Evolutionary conservation across 306 rosid species (phyloP), one percentile per base, ranked within the genome.

Genomic region (Trifolium dubium): DNA sequence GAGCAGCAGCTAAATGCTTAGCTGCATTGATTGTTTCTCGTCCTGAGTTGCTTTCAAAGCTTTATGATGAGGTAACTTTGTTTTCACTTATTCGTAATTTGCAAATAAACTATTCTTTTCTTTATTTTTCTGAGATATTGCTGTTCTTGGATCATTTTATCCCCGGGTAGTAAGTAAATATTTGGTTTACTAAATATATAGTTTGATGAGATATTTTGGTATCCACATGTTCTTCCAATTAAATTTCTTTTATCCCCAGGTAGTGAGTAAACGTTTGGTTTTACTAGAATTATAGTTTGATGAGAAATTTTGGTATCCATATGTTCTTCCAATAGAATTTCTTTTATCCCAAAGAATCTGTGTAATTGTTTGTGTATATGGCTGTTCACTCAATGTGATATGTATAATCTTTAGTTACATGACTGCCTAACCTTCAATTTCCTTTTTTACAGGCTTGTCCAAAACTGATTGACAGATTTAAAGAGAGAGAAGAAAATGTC

Each of bases 1-100:
- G 99, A 77, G 98, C 99, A 63, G 97, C 99, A 35, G 98, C 99
- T 58, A 92, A 95, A 88, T 95, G 99, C 91, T 86, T 95, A 77
- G 94, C 99, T 4, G 99, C 98, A 60, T 78, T 95, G 82, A 90
- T 92, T 41, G 97, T 95, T 59, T 95, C 99, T 71, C 97, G 98
- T 69, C 99, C 99, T 67, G 92, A 95, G 87, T 85, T 92, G 90
- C 96, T 95, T 65, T 79, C 98, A 15, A 90, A 82, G 84, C 88
- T 95, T 34, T 95, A 92, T 75, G 98, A 89, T 71, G 97, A 95
- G 99, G 99, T 95, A 79, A 15, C 66, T 77, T 81, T 78, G 46
- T 35, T 69, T 5, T 63, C 28, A 54, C 14, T 73, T 61, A 30
- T 29, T 73, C n/a, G 3, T 64, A n/a, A 64, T 69, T 31, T 19